Conservation (phyloP, 2,329 filamentous ascomycete genomes). For the Graphilbum sp. region DNA sequence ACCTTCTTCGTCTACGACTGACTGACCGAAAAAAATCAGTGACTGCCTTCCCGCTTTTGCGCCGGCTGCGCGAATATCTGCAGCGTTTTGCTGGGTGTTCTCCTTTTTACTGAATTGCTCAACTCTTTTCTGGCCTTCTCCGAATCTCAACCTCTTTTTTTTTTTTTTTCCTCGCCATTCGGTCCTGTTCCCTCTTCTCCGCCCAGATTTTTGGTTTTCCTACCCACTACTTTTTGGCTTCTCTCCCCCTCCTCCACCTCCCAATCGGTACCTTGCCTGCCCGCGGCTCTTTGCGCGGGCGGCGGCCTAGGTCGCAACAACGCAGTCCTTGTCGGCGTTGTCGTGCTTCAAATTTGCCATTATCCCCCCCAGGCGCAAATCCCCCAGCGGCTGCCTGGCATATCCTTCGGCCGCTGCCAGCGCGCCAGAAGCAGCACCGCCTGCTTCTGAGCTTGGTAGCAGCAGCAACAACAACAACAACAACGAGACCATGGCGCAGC, state of each 20-base stretch:
- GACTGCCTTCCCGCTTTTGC: neutral
- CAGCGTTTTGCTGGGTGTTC: too few species aligned
- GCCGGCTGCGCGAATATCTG: too few species aligned
- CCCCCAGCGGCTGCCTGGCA: neutral
- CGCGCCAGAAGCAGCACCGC: slow-evolving; percentile 3
- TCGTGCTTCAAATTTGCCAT: slow-evolving; percentile 2
- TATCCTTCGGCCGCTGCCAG: neutral
- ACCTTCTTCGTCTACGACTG: neutral
- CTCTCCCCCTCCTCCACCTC: neutral
- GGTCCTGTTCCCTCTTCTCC: too few species aligned
- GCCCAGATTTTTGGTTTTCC: too few species aligned
- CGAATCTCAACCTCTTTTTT: too few species aligned
- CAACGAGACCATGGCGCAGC: neutral
- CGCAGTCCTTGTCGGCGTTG: slow-evolving; percentile 1
- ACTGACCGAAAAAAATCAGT: neutral
- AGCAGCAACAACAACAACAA: neutral
- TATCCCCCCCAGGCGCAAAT: neutral
- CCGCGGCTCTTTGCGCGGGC: neutral
- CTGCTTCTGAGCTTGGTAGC: slow-evolving; percentile 1
- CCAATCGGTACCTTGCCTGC: neutral
- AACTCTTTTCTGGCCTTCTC: too few species aligned
- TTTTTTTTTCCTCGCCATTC: too few species aligned
- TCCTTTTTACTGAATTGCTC: too few species aligned
- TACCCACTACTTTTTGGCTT: neutral
- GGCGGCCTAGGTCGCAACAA: slow-evolving; percentile 3